Base-by-base conservation (phyloP, 2,329 filamentous ascomycete genomes). In the Sarocladium strictum region DNA sequence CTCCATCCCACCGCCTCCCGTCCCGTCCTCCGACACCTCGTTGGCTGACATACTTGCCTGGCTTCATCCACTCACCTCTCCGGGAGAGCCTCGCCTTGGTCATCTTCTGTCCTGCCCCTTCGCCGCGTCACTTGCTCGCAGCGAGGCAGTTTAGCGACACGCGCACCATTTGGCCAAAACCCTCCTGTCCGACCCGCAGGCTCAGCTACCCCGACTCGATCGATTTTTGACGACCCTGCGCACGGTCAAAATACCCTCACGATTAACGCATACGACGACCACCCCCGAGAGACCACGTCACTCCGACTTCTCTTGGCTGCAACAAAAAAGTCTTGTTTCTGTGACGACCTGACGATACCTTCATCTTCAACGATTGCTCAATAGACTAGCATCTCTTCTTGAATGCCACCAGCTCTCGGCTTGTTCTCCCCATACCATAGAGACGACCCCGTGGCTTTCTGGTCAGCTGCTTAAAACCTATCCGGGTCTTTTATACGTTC, bases 171-270 rank as follows among this genome's bases (percentile, higher is more conserved):
- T 23, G 17, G 17, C 27, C 27, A 24, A 10, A 51, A 23, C 47
- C 47, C 47, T 51, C 47, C 17, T 11, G 17, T 19, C 43, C 47
- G 47, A 51, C 47, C 47, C 47, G 47, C 47, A 51, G 27, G 10
- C 27, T 27, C 27, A 51, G 47, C 47, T 51, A 51, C 47, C 47
- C 47, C 47, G 47, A 35, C 47, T 51, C 47, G 27, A 23, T 51
- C 27, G 47, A 51, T 33, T 33, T 51, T 51, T 51, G 47, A 51
- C 47, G 47, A 51, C 27, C 24, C 27, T 51, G 26, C 47, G 29
- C 27, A 51, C 47, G 6, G 47, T 51, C 47, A 35, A 51, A 51
- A 51, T 51, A 51, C 47, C 27, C 47, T 51, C 47, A 51, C 47
- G 47, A 51, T 35, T 51, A 23, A 51, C 47, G 47, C 47, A 26